Conservation (phyloP, 2,329 filamentous ascomycete species). For the Botrytis fragariae region DNA sequence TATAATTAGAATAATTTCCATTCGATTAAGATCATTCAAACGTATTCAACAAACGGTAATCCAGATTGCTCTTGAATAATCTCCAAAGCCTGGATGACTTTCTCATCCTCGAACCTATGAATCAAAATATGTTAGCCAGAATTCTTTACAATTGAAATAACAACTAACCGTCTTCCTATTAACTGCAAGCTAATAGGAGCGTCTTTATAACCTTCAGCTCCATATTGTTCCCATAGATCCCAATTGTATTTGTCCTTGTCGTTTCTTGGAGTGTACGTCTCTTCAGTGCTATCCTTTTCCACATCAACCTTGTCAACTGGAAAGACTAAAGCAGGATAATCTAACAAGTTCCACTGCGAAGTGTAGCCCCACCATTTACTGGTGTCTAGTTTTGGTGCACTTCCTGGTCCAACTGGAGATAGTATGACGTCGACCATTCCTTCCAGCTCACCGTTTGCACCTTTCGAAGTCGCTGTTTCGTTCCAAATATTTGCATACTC, state of each 20-base stretch:
- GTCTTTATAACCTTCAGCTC: constrained; percentile 41
- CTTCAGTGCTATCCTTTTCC: constrained; percentile 31
- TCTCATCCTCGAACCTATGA: constrained; percentile 42
- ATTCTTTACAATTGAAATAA: constrained; percentile 2
- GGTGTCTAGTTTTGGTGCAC: constrained; percentile 50
- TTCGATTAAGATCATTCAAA: constrained; percentile 19
- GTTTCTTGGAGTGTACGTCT: constrained; percentile 38
- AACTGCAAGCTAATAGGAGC: constrained; percentile 45
- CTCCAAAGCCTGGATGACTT: constrained; percentile 39
- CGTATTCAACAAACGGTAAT: constrained; percentile 36
- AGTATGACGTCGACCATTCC: constrained; percentile 58
- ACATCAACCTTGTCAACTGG: constrained; percentile 47
- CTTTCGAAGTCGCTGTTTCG: constrained; percentile 36
- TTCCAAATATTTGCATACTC: constrained; percentile 33
- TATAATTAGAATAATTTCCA: no score
- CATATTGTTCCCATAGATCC: constrained; percentile 40
- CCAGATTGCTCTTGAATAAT: constrained; percentile 39
- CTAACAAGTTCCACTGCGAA: constrained; percentile 65
- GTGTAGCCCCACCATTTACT: constrained; percentile 64
- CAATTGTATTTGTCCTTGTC: constrained; percentile 37
- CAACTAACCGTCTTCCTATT: constrained; percentile 38
- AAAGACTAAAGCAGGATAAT: constrained; percentile 63
- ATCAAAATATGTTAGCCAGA: constrained; percentile 16
- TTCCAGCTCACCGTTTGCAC: constrained; percentile 29
- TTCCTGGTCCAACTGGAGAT: constrained; percentile 55